Conservation (phyloP, 2,329 filamentous ascomycete genomes). For the Pezicula carpinea region DNA sequence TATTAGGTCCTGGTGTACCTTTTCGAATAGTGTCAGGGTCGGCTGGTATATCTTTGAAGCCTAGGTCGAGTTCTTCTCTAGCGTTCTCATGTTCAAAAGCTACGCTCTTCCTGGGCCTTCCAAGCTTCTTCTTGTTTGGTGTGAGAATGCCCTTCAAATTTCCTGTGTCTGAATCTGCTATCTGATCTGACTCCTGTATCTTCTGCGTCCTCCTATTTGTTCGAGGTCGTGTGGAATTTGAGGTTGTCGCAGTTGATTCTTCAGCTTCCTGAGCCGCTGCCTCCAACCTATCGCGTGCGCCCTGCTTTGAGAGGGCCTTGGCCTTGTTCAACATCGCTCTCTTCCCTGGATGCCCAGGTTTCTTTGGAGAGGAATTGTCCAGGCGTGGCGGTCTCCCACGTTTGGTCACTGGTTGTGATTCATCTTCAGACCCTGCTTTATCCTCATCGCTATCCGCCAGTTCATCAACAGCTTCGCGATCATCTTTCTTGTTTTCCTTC, state of each 20-base stretch:
- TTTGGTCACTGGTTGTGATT: not conserved
- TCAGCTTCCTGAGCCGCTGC: not conserved
- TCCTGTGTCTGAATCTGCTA: not conserved
- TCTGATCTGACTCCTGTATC: not conserved
- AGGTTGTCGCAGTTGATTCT: not conserved
- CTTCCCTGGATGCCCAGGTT: not conserved
- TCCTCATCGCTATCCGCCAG: conserved; percentile 1
- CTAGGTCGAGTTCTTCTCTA: conserved; percentile 33
- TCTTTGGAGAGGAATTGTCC: not conserved
- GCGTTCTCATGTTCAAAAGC: conserved; percentile 37
- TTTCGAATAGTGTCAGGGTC: conserved; percentile 8
- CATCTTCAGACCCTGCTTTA: conserved; percentile 1
- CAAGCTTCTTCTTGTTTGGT: conserved; percentile 40
- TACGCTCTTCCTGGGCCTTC: conserved; percentile 45
- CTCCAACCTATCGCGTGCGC: not conserved
- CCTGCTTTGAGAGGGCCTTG: not conserved
- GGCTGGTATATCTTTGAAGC: conserved; percentile 45
- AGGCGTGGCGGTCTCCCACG: not conserved
- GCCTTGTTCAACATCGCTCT: conserved; percentile 2
- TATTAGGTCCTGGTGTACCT: not conserved
- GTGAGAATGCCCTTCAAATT: conserved; percentile 50
- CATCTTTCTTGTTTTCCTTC: conserved; percentile 13
- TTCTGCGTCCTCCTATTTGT: not conserved
- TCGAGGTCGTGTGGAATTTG: not conserved
- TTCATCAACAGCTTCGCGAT: conserved; percentile 13